A percentile compares a stretch with the other conserved stretches of the same genome.
phyloP scores from a whole-genome alignment of 106 monocot species.

The Xerophyta viscosa region DNA sequence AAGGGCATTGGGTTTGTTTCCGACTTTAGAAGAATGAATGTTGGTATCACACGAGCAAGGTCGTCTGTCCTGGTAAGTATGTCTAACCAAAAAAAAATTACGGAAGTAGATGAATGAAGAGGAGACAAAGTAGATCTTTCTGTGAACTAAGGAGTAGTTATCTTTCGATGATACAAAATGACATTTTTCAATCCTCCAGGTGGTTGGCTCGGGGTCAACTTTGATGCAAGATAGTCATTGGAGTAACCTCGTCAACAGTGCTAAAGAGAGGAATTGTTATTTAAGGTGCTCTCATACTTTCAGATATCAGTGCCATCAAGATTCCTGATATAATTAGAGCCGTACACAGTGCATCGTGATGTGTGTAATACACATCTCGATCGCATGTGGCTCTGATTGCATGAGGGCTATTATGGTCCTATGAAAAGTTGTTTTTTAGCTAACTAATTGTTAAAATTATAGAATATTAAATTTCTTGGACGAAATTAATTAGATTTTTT shows the following conservation, averaged over 20 bases:
- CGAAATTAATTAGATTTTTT: not conserved
- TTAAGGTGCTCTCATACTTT: too few relatives aligned
- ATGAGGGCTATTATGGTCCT: too few relatives aligned
- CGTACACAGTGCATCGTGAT: too few relatives aligned
- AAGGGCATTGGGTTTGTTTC: conserved; percentile 89
- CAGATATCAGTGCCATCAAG: too few relatives aligned
- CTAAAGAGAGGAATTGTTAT: conserved; percentile 63
- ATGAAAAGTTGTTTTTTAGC: not conserved
- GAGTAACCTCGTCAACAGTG: conserved; percentile 65
- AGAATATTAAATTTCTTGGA: not conserved
- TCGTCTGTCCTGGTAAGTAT: conserved; percentile 69
- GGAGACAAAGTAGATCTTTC: not conserved
- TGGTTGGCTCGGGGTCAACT: conserved; percentile 85
- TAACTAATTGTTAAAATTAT: not conserved
- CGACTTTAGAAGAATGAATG: conserved; percentile 95
- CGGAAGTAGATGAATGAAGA: too few relatives aligned
- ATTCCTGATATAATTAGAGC: too few relatives aligned
- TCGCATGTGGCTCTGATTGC: too few relatives aligned
- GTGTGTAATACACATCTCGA: too few relatives aligned
- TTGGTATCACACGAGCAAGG: conserved; percentile 89
- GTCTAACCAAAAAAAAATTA: not conserved
- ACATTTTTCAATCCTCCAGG: too few relatives aligned
- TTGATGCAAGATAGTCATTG: conserved; percentile 86
- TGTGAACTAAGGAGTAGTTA: too few relatives aligned
- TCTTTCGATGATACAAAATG: too few relatives aligned